phyloP scores from a whole-genome alignment of 495 filamentous ascomycete genomes.

The Physcia stellaris region DNA sequence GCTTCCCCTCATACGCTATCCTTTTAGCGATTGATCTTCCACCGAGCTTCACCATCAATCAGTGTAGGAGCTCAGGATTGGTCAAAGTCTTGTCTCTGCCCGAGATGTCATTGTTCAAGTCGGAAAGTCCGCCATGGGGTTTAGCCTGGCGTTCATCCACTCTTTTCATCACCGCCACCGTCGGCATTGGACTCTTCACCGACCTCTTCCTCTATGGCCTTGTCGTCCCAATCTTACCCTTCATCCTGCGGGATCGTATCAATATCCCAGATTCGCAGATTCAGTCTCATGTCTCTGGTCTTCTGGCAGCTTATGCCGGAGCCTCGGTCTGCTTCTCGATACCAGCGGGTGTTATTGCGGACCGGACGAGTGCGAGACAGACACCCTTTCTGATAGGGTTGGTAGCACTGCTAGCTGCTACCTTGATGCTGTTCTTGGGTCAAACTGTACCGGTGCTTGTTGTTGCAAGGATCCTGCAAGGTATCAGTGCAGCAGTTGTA shows the following conservation, averaged over 20 bases:
- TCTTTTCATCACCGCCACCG: constrained; percentile 45
- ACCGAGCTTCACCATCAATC: too few relatives aligned
- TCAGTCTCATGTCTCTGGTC: constrained; percentile 36
- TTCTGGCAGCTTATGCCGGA: constrained; percentile 47
- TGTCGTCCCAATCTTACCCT: constrained; percentile 51
- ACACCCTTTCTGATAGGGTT: constrained; percentile 46
- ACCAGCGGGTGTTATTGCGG: constrained; percentile 43
- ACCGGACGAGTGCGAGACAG: constrained; percentile 37
- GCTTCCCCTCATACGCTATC: too few relatives aligned
- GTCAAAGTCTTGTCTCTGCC: too few relatives aligned
- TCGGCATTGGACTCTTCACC: constrained; percentile 49
- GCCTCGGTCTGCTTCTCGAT: constrained; percentile 43
- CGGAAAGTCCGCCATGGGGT: too few relatives aligned
- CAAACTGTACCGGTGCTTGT: constrained; percentile 36
- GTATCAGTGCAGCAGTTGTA: constrained; percentile 46
- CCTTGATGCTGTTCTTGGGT: constrained; percentile 41
- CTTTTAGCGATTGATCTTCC: too few relatives aligned
- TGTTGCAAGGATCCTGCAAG: constrained; percentile 46
- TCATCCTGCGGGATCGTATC: constrained; percentile 40
- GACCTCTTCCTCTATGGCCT: constrained; percentile 47
- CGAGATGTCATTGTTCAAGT: too few relatives aligned
- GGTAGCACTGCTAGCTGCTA: constrained; percentile 38
- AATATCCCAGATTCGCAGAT: constrained; percentile 33
- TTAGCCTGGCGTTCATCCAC: constrained; percentile 43
- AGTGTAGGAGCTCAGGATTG: too few relatives aligned